Base-by-base conservation (phyloP, 345 rosid species). In the Hibiscus mutabilis region DNA sequence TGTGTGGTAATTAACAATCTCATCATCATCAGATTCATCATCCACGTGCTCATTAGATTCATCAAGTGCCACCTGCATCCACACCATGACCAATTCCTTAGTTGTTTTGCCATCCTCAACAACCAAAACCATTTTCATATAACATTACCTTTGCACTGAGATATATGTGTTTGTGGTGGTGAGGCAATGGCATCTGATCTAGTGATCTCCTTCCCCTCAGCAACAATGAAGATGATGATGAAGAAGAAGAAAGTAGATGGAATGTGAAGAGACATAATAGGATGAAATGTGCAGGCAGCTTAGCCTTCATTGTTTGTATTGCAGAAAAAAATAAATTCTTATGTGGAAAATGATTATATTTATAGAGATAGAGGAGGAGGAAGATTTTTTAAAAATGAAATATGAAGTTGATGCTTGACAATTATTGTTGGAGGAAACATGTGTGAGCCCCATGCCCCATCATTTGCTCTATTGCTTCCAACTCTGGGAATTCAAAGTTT, bases 1-100 rank as follows among this genome's bases (percentile, higher is more conserved):
- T 7, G 73, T 79, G 55, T 85, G 87, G 70, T 85, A 85, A 70
- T 65, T 70, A 15, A 65, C 76, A 31, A 15, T 10, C 66, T 60
- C 66, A 16, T 60, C 85, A 40, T 81, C 83, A 10, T 37, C 16
- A n/a, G n/a, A n/a, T n/a, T n/a, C n/a, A n/a, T 40, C 46, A 40
- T 40, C 10, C 49, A 10, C 9, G 10, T 44, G 49, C 58, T 78
- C 66, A 2, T 19, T 13, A 10, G 67, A 72, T 65, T 77, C 76
- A 47, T 66, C 79, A 33, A 53, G 53, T 47, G 6, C 52, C 76
- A 16, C 60, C 71, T 29, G 70, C 84, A 85, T 82, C 10, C 19
- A n/a, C 53, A 49, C 18, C 53, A 49, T 15, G 44, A 40, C 9
- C 60, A 56, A 78, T 60, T 72, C 75, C 42, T 14, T 52, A 4